Evolutionary conservation across 139 green algal genomes (phyloP).

Genomic region (Deuterostichococcus epilithicus): DNA sequence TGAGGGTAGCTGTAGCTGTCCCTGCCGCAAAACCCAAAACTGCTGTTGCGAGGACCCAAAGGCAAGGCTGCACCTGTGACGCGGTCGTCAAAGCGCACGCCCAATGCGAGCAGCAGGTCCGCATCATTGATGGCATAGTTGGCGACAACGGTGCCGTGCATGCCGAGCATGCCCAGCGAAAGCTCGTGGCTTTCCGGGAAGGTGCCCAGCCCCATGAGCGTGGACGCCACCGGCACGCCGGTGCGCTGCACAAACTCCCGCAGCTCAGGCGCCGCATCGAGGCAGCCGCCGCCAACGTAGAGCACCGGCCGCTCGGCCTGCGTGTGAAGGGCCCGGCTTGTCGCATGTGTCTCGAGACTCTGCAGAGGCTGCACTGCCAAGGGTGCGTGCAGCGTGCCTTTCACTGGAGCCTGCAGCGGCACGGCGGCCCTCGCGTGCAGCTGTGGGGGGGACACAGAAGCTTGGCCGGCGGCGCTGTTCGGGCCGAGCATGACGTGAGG

Average conservation of each 20-base stretch:
- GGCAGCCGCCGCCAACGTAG: slow-evolving; percentile 88
- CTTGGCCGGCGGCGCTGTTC: too few species aligned
- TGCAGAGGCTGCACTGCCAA: too few species aligned
- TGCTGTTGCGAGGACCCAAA: too few species aligned
- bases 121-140: slow-evolving; percentile 95
- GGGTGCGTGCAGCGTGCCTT: too few species aligned
- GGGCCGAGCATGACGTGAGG: too few species aligned
- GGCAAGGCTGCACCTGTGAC: slow-evolving; percentile 84
- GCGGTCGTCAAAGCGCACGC: slow-evolving; percentile 98
- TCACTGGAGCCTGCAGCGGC: neutral
- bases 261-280: slow-evolving; percentile 75
- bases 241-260: slow-evolving; percentile 73
- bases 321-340: too few species aligned
- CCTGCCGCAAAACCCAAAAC: too few species aligned
- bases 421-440: too few species aligned
- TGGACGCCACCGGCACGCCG: slow-evolving; percentile 85
- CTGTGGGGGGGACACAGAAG: too few species aligned
- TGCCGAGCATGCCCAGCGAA: slow-evolving; percentile 91
- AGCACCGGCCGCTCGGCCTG: slow-evolving; percentile 62
- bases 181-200: slow-evolving; percentile 60
- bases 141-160: slow-evolving; percentile 96
- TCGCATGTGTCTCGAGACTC: too few species aligned
- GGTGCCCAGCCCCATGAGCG: slow-evolving; percentile 93
- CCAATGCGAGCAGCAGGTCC: slow-evolving; percentile 93
- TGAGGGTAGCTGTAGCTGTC: too few species aligned